Base-by-base conservation (phyloP, 768 basidiomycete genomes). In the Russula compacta region DNA sequence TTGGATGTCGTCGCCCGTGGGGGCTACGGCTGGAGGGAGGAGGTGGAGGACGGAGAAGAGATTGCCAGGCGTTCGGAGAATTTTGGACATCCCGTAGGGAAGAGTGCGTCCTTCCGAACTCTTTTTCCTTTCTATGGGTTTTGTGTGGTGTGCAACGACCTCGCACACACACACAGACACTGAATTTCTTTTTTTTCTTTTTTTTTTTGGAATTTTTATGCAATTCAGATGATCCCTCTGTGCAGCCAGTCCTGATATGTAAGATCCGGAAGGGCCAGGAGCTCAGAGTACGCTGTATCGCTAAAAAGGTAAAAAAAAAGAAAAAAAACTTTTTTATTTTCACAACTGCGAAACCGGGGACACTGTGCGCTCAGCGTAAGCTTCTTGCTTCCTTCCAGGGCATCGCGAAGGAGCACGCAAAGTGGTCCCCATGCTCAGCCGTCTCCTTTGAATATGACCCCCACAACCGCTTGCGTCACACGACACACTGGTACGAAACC, bases 371-470 rank as follows among this genome's bases (percentile, higher is more conserved):
- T 53, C 29, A 40, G 14, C 21, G 21, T 47, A 39, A n/a, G 9
- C 29, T 68, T 46, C n/a, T n/a, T n/a, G n/a, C n/a, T 10, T 21
- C 12, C 21, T 14, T 11, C 0, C 12, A 98, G 95, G 95, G 95
- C 44, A 87, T 97, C 61, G 93, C 95, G 4, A 98, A 98, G 77
- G 93, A 97, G 71, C 97, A 99, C 70, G 94, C 97, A 12, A 99
- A 99, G 75, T 99, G 95, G 92, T 95, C 93, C 0, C 95, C 97
- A 12, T 90, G 94, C 62, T 89, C 93, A 1, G 93, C 97, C 8
- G 86, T 99, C 17, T 84, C 87, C 8, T 98, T 95, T 66, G 97
- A 99, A 75, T 99, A 99, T 65, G 97, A 99, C 73, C 97, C 97
- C 12, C 82, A 98, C 78, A 99, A 99, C 76, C 93, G 93, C 72